A percentile compares a stretch with the other conserved stretches of the same genome.
These are phyloP conservation scores for Osmanthus fragrans DNA, from an alignment of 257 asterid genomes.

Conservation along the genomic window DNA sequence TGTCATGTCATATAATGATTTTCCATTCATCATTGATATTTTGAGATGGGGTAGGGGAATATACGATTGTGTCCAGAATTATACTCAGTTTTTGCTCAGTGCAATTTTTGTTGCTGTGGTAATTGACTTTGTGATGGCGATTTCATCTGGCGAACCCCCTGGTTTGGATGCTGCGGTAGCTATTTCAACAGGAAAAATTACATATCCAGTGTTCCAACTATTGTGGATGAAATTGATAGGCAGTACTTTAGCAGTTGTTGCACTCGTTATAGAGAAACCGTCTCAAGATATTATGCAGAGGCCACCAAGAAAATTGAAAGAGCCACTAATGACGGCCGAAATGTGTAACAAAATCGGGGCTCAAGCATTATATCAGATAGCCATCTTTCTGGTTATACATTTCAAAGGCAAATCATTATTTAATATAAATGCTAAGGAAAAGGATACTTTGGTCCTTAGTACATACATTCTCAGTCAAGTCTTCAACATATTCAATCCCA, in stretches of 20 bases:
- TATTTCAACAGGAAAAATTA: constrained; percentile 18
- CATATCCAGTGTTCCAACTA: constrained; percentile 28
- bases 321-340: constrained; percentile 9
- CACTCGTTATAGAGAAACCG: constrained; percentile 19
- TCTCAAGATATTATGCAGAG: constrained; percentile 16
- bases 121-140: constrained; percentile 16
- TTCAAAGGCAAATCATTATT: constrained; percentile 20
- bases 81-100: constrained; percentile 26
- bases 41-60: constrained; percentile 35
- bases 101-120: constrained; percentile 25
- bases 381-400: constrained; percentile 17
- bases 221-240: constrained; percentile 28
- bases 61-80: constrained; percentile 18
- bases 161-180: neutral
- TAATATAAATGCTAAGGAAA: constrained; percentile 14
- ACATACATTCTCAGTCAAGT: constrained; percentile 32
- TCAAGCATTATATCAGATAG: constrained; percentile 19
- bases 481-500: constrained; percentile 15
- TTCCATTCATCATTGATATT: constrained; percentile 4
- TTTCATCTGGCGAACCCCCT: constrained; percentile 10
- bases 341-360: constrained; percentile 9
- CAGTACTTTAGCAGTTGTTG: constrained; percentile 17
- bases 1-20: neutral
- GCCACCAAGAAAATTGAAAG: constrained; percentile 1
- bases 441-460: constrained; percentile 19